Conservation (phyloP, 2,329 filamentous ascomycete species). For the Hypoxylon sp. region DNA sequence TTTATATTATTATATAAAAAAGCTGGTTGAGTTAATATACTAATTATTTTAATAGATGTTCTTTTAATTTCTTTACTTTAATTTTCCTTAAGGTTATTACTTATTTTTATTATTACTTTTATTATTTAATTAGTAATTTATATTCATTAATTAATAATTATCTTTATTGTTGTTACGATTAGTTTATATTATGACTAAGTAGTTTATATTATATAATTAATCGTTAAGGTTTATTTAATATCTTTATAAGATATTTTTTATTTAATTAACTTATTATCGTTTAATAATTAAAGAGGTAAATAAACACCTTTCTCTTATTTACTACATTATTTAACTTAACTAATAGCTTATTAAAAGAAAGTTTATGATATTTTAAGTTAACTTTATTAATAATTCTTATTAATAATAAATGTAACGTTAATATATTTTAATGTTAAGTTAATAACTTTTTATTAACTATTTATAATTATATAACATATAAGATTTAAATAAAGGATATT, state of each 20-base stretch:
- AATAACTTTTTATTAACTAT: neutral
- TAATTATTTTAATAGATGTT: too few relatives aligned
- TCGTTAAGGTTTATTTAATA: neutral
- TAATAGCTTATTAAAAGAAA: neutral
- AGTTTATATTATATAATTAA: neutral
- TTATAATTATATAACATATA: neutral
- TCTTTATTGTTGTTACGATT: too few relatives aligned
- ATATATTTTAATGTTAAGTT: constrained; percentile 4
- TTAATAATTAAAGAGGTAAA: neutral
- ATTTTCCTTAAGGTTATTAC: too few relatives aligned
- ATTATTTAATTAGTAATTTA: too few relatives aligned
- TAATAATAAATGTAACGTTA: neutral
- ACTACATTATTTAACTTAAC: neutral
- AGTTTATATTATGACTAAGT: too few relatives aligned
- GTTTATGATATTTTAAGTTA: neutral
- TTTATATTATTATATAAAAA: too few relatives aligned
- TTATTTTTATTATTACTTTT: too few relatives aligned
- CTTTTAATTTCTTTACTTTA: too few relatives aligned
- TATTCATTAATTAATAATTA: too few relatives aligned
- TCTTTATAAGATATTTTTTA: neutral
- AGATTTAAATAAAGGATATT: neutral
- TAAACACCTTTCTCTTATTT: neutral
- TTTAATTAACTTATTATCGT: neutral
- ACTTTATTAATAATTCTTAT: neutral
- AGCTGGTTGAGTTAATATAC: too few relatives aligned